These are phyloP conservation scores for Sequoiadendron giganteum DNA, from an alignment of 75 land plant genomes.

Conservation along the genomic window DNA sequence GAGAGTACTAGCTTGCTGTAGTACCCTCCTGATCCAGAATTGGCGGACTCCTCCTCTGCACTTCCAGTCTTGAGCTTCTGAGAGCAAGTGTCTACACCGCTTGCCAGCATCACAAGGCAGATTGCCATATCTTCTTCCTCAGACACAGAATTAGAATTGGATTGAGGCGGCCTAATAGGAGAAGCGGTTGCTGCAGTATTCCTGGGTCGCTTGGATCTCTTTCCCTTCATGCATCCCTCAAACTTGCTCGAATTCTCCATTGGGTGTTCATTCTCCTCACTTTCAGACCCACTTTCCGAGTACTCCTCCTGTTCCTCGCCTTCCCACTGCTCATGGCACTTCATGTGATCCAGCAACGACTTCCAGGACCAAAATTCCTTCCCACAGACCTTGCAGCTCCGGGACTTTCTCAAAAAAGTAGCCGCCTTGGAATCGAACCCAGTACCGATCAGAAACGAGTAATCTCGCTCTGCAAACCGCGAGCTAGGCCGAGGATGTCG, in stretches of 20 bases:
- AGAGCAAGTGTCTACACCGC: conserved; percentile 4
- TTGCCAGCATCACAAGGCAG: conserved; percentile 26
- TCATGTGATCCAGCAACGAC: conserved; percentile 46
- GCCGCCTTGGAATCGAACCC: conserved; percentile 4
- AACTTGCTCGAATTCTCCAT: not conserved
- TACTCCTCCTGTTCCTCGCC: conserved; percentile 29
- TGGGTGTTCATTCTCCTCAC: conserved; percentile 7
- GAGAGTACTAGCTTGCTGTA: not conserved
- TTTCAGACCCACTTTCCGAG: not conserved
- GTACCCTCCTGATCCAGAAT: conserved; percentile 2
- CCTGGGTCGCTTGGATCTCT: conserved; percentile 12
- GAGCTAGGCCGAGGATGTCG: conserved; percentile 17
- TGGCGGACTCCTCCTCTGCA: conserved; percentile 6
- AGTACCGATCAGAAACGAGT: conserved; percentile 21
- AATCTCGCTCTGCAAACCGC: conserved; percentile 8
- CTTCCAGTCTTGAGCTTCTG: not conserved
- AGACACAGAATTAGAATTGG: not conserved
- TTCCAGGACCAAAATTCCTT: conserved; percentile 47
- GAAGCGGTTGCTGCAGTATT: not conserved
- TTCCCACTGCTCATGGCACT: conserved; percentile 42
- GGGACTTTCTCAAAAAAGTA: conserved; percentile 7
- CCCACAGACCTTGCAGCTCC: conserved; percentile 17
- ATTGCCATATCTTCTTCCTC: conserved; percentile 26
- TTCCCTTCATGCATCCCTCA: conserved; percentile 1
- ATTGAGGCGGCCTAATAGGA: not conserved